phyloP scores from a whole-genome alignment of 2,329 filamentous ascomycete species.

The Aspergillus ruber region DNA sequence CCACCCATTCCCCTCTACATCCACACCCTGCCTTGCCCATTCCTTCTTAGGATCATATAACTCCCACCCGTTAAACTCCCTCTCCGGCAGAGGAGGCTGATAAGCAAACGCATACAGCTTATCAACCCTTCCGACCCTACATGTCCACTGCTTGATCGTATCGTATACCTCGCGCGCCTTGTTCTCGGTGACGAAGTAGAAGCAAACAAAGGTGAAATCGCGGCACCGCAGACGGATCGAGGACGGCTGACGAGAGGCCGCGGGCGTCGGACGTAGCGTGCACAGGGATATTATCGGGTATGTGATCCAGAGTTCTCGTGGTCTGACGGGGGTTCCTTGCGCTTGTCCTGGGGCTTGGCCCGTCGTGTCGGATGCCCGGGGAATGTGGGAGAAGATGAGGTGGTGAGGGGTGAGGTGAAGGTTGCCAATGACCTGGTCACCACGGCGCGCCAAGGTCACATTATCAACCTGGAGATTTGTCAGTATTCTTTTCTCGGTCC shows the following conservation, averaged over 20 bases:
- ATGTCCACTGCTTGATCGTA: constrained; percentile 72
- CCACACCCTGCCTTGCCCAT: constrained; percentile 81
- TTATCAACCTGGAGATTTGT: constrained; percentile 41
- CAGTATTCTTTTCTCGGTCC: background rate
- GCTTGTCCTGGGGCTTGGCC: constrained; percentile 20
- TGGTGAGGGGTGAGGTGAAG: constrained; percentile 59
- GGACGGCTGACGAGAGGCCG: constrained; percentile 63
- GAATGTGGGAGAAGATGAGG: constrained; percentile 56
- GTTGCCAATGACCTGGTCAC: constrained; percentile 52
- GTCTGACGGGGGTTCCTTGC: constrained; percentile 38
- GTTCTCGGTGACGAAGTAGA: constrained; percentile 72
- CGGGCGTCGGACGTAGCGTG: constrained; percentile 66
- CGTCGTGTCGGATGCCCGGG: constrained; percentile 28
- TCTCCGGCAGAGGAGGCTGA: constrained; percentile 66
- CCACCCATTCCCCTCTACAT: constrained; percentile 76
- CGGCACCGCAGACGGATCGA: constrained; percentile 83
- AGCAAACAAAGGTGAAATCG: constrained; percentile 89
- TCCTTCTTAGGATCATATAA: constrained; percentile 81
- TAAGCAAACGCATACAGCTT: constrained; percentile 89
- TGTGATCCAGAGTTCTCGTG: constrained; percentile 81
- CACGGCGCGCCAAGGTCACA: constrained; percentile 54
- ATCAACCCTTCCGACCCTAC: constrained; percentile 73
- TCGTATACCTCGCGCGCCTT: constrained; percentile 81
- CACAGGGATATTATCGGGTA: constrained; percentile 87
- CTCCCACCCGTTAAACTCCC: constrained; percentile 69